Conservation (phyloP, 352 stramenopile species). For the Globisporangium irregulare region DNA sequence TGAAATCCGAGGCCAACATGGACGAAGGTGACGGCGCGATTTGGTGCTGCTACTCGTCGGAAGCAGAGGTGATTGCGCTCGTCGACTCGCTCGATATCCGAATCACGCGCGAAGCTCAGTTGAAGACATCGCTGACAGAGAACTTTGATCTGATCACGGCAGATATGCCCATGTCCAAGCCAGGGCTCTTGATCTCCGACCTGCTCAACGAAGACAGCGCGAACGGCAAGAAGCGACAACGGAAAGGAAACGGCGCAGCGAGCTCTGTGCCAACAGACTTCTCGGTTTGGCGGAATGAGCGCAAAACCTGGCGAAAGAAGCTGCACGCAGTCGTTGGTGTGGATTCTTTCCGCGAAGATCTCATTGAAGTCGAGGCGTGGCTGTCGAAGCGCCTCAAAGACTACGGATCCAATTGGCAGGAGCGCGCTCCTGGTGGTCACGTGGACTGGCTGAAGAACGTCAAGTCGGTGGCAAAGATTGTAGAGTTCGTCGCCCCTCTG, state of each 20-base stretch:
- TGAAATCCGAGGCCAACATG: constrained; percentile 1
- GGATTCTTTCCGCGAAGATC: constrained; percentile 51
- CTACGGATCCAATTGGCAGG: constrained; percentile 57
- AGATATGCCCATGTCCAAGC: constrained; percentile 73
- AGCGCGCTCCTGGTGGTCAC: constrained; percentile 34
- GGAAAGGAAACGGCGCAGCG: constrained; percentile 11
- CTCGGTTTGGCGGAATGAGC: constrained; percentile 57
- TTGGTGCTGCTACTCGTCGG: constrained; percentile 69
- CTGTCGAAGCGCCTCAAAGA: constrained; percentile 61
- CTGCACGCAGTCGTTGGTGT: constrained; percentile 33
- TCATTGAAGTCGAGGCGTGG: constrained; percentile 59
- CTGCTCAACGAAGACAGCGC: constrained; percentile 58
- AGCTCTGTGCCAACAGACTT: constrained; percentile 30
- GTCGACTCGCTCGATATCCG: constrained; percentile 53
- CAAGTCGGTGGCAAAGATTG: constrained; percentile 29
- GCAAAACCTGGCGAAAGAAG: constrained; percentile 51
- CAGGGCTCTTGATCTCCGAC: constrained; percentile 72
- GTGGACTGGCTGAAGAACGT: constrained; percentile 50
- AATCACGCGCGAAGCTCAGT: constrained; percentile 43
- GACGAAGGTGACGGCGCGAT: constrained; percentile 20
- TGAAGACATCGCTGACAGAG: constrained; percentile 51
- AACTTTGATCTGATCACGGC: constrained; percentile 54
- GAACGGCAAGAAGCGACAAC: constrained; percentile 40
- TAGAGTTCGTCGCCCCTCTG: constrained; percentile 39
- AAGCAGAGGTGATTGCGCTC: constrained; percentile 58